A percentile compares a stretch with the other conserved stretches of the same genome.
Evolutionary conservation across 257 asterid genomes (phyloP).

Genomic region (Nicotiana paniculata): DNA sequence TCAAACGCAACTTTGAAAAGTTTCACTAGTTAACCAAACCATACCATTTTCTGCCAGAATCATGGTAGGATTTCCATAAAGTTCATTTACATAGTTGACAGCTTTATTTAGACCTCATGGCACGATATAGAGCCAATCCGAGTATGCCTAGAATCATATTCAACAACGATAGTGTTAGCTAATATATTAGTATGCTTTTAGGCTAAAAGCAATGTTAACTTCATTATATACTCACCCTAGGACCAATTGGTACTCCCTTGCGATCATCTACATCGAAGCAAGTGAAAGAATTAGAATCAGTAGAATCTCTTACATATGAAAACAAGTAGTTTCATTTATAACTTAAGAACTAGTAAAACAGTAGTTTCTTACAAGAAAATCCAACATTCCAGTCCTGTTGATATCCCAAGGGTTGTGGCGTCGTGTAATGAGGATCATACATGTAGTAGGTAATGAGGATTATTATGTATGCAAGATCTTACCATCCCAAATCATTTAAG

Average conservation of each 20-base stretch:
- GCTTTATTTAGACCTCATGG: constrained; percentile 95
- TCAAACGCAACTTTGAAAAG: not conserved
- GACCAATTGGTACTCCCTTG: constrained; percentile 89
- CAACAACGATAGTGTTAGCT: not conserved
- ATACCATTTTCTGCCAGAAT: constrained; percentile 85
- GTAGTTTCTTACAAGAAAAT: constrained; percentile 55
- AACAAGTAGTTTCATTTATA: not conserved
- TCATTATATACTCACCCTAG: constrained; percentile 47
- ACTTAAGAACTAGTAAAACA: not conserved
- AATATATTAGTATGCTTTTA: not conserved
- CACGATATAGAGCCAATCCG: constrained; percentile 83
- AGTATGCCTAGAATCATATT: constrained; percentile 43
- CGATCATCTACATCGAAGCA: constrained; percentile 40
- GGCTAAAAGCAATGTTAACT: not conserved
- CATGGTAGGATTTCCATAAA: constrained; percentile 68
- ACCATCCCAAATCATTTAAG: too few relatives aligned
- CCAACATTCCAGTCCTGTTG: constrained; percentile 82
- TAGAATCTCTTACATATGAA: not conserved
- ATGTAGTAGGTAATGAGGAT: constrained; percentile 57
- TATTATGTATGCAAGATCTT: too few relatives aligned
- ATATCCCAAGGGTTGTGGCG: constrained; percentile 43
- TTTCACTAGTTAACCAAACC: not conserved
- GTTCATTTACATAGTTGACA: constrained; percentile 69
- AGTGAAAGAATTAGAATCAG: not conserved
- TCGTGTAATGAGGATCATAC: constrained; percentile 37